Evolutionary conservation across 2,329 filamentous ascomycete genomes (phyloP), one percentile per base, ranked within the genome.

Genomic region (Huntiella omanensis): DNA sequence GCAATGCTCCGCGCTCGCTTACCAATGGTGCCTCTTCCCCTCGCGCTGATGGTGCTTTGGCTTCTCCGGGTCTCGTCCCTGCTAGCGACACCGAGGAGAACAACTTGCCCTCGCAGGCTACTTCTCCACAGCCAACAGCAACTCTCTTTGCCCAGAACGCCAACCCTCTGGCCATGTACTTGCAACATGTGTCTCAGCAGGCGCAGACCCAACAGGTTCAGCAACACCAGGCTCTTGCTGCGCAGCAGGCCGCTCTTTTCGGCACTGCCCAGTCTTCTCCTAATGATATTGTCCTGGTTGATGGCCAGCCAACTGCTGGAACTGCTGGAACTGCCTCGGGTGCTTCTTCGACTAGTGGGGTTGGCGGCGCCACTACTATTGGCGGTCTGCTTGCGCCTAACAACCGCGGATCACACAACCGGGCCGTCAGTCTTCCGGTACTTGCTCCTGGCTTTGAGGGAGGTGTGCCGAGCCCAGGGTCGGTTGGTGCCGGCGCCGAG

Each of bases 131-230:
- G 53, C 80, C 76, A 17, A 74, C 81, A 1, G 80, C 80, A 2
- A 73, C 77, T 15, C 74, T 93, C 49, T 75, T 94, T 60, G 91
- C 87, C 60, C 77, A 75, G 44, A 80, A 70, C 56, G 88, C 77
- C 67, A 95, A 95, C 61, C 88, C 88, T 0, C 63, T 96, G 60
- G 94, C 87, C 17, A 77, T 95, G 75, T 96, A 95, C 59, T 71
- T 95, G 49, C 88, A 79, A 62, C 85, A 92, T 57, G 75, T 88
- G 22, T 78, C 77, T 16, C 74, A 80, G 51, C 76, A 82, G 56
- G 72, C 75, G 12, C 80, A 83, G 52, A 72, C 76, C 42, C 81
- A 87, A 53, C 82, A 85, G 51, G 75, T 80, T 32, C 79, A 84
- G 53, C 78, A 86, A 53, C 75, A 82, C 46, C 75, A 81, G 52